Percentiles rank a stretch among this genome's conserved stretches.
Evolutionary conservation across 768 basidiomycete genomes (phyloP).

Genomic region (Leccinum pellstonianum): DNA sequence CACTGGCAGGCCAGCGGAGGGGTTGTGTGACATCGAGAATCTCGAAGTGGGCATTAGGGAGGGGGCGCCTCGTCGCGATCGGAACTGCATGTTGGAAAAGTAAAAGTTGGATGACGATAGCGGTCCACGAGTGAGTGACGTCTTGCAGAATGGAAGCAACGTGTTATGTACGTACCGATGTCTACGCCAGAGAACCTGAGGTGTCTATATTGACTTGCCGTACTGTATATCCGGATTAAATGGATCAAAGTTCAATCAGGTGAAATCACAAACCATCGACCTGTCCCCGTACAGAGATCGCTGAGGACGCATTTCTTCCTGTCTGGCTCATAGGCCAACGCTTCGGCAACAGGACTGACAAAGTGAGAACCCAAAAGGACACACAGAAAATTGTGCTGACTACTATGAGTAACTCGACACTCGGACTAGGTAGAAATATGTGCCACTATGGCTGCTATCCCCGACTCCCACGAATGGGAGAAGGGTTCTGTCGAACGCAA

Average conservation of each 20-base stretch:
- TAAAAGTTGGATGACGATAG: constrained; percentile 6
- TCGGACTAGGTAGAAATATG: no score
- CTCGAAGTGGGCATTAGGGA: constrained; percentile 61
- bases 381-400: constrained; percentile 44
- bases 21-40: constrained; percentile 58
- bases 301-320: constrained; percentile 51
- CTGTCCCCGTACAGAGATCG: constrained; percentile 75
- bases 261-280: constrained; percentile 55
- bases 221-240: constrained; percentile 27
- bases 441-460: no score
- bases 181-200: constrained; percentile 71
- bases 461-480: no score
- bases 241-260: constrained; percentile 18
- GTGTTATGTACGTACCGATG: constrained; percentile 53
- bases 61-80: constrained; percentile 64
- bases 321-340: constrained; percentile 41
- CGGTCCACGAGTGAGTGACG: constrained; percentile 11
- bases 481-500: no score
- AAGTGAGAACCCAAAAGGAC: constrained; percentile 55
- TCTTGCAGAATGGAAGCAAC: constrained; percentile 10
- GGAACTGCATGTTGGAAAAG: constrained; percentile 48
- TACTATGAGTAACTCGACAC: no score
- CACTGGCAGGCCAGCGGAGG: constrained; percentile 43
- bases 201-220: constrained; percentile 64
- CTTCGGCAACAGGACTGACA: constrained; percentile 56